A percentile compares a stretch with the other conserved stretches of the same genome.
These are phyloP conservation scores for Erodium moschatum DNA, from an alignment of 441 rosid genomes.

Conservation along the genomic window DNA sequence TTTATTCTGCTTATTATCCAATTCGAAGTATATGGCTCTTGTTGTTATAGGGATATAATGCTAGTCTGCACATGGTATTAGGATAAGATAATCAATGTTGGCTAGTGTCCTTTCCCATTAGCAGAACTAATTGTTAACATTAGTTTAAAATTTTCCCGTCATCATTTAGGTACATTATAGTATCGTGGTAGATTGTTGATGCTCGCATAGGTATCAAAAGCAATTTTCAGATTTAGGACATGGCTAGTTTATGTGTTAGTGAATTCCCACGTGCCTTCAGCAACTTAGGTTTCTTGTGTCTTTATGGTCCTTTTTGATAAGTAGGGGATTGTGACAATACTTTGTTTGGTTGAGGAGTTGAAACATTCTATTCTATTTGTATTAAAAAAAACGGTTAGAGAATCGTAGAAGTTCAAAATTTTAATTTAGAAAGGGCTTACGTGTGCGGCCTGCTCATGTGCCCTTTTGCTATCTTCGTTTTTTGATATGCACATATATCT, in stretches of 20 bases:
- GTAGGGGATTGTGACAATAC: too few species aligned
- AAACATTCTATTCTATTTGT: too few species aligned
- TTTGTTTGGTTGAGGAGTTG: too few species aligned
- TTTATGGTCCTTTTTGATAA: conserved; percentile 2
- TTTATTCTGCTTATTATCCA: background rate
- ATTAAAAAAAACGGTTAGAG: too few species aligned
- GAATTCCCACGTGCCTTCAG: background rate
- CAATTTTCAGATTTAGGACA: conserved; percentile 1
- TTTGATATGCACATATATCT: background rate
- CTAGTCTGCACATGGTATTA: background rate
- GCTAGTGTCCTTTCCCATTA: background rate
- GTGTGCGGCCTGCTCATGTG: background rate
- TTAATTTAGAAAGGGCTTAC: too few species aligned
- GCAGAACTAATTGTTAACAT: background rate
- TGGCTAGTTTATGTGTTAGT: background rate
- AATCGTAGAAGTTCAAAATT: too few species aligned
- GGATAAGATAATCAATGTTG: background rate
- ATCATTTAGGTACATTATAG: background rate
- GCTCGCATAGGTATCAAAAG: background rate
- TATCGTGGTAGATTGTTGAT: background rate
- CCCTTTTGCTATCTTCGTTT: background rate
- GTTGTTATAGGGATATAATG: background rate
- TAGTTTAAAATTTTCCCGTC: background rate
- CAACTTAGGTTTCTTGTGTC: background rate
- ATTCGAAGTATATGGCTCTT: background rate